Evolutionary conservation across 805 yeast genomes (phyloP), one percentile per base, ranked within the genome.

Genomic region (Henningerozyma blattae): DNA sequence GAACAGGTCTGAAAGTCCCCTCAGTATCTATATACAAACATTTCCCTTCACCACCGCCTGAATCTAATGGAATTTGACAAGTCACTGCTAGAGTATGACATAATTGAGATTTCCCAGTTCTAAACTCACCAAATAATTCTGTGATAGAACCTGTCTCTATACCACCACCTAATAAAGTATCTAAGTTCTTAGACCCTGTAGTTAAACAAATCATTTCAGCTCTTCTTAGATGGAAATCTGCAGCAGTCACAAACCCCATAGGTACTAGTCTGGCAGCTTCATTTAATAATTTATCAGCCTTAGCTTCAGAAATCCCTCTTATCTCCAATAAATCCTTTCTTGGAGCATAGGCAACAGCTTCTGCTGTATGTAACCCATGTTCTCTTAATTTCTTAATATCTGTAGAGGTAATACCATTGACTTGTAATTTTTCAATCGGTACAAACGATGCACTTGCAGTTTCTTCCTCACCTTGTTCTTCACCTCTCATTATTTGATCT

Each of bases 21-120:
- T 89, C 98, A 0, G 97, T 89, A 52, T 91, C 98, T 40, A 91
- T 87, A 54, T 83, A 91, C 35, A 91, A 65, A 57, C 96, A 89
- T 59, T 91, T 86, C 22, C 98, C 98, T 62, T 91, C 98, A 33
- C 95, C 98, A 40, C 98, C 98, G 27, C 96, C 96, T 80, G 82
- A 79, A 52, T 87, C 96, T 33, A 89, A 73, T 4, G 97, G 97
- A 36, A 91, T 65, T 58, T 89, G 98, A 56, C 97, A 89, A 2
- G 96, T 89, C 5, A 91, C 95, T 0, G 97, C 95, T 36, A 91
- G 67, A 2, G 97, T 91, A 55, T 91, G 98, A 58, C 98, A 91
- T 31, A 91, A 62, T 63, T 91, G 98, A 4, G 96, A 85, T 56
- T 91, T 91, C 30, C 98, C 98, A 2, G 98, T 91, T 63, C 97